phyloP scores from a whole-genome alignment of 2,329 filamentous ascomycete species.

The Neoscytalidium dimidiatum region DNA sequence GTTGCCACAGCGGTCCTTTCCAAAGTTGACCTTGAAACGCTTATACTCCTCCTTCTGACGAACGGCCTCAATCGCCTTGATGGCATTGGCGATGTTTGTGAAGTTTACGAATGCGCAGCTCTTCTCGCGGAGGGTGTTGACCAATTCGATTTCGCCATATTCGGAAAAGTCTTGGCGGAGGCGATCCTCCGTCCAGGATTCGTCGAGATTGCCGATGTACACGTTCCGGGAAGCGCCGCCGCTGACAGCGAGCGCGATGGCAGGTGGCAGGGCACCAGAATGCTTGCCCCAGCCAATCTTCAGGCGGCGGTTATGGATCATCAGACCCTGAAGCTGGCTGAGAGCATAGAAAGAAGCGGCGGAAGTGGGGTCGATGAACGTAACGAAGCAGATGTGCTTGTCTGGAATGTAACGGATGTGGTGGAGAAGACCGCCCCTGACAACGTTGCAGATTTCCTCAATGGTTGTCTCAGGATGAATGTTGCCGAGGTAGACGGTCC shows the following conservation, averaged over 20 bases:
- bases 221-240: conserved; percentile 98
- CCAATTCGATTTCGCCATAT: conserved; percentile 95
- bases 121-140: conserved; percentile 96
- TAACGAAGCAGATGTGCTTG: conserved; percentile 99
- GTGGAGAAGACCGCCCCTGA: conserved; percentile 90
- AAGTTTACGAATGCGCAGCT: conserved; percentile 99
- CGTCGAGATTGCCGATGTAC: conserved; percentile 95
- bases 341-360: conserved; percentile 97
- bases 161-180: conserved; percentile 95
- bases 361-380: conserved; percentile 97
- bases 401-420: conserved; percentile 99
- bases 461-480: conserved; percentile 99
- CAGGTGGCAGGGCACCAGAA: conserved; percentile 91
- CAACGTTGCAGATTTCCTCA: conserved; percentile 99
- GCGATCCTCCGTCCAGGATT: conserved; percentile 95
- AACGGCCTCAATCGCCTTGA: conserved; percentile 97
- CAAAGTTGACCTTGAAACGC: conserved; percentile 99
- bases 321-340: conserved; percentile 94
- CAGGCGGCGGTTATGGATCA: conserved; percentile 97
- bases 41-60: conserved; percentile 94
- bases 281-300: conserved; percentile 99
- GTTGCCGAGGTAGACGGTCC: conserved; percentile 96
- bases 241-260: conserved; percentile 93
- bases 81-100: conserved; percentile 98
- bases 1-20: conserved; percentile 97